These are phyloP conservation scores for Nicotiana undulata DNA, from an alignment of 257 asterid species.

Conservation along the genomic window DNA sequence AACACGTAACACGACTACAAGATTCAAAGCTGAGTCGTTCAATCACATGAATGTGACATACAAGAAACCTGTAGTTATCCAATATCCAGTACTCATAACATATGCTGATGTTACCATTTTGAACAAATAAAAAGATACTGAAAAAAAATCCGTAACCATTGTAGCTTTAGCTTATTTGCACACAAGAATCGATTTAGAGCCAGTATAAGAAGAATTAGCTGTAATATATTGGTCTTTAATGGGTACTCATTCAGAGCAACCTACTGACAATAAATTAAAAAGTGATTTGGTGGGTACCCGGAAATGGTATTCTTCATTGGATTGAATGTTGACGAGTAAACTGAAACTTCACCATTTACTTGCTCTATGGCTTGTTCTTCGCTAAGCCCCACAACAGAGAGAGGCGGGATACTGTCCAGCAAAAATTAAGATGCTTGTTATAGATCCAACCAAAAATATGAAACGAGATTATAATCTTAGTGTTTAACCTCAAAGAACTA, in stretches of 20 bases:
- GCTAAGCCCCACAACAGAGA: constrained; percentile 84
- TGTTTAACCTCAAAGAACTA: not conserved
- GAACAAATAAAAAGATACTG: not conserved
- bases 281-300: constrained; percentile 39
- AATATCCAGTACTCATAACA: not conserved
- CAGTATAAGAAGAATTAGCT: not conserved
- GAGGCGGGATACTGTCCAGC: constrained; percentile 88
- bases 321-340: constrained; percentile 83
- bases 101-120: not conserved
- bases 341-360: constrained; percentile 63
- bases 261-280: not conserved
- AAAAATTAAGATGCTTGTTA: constrained; percentile 11
- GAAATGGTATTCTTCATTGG: constrained; percentile 98
- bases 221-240: not conserved
- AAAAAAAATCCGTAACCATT: not conserved
- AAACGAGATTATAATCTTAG: not conserved
- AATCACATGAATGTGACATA: not conserved
- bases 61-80: not conserved
- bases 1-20: not conserved
- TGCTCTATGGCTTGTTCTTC: constrained; percentile 84
- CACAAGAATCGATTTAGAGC: not conserved
- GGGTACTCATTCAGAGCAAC: not conserved
- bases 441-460: not conserved
- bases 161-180: not conserved
- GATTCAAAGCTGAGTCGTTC: not conserved